These are phyloP conservation scores for Mycena epipterygia DNA, from an alignment of 768 basidiomycete genomes.

Conservation along the genomic window DNA sequence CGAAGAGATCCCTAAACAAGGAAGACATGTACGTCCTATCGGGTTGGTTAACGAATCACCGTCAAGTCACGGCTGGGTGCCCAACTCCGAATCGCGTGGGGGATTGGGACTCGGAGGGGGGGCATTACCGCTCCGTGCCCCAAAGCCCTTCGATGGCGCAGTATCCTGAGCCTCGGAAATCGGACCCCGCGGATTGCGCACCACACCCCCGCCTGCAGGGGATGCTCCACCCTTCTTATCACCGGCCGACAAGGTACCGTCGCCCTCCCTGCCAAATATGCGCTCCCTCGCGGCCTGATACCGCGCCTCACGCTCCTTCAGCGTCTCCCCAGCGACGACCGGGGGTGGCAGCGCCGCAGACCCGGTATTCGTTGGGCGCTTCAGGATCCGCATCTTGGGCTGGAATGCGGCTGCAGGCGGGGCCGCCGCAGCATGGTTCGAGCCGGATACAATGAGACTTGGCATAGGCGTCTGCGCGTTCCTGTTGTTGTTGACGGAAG, in stretches of 20 bases:
- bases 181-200: slow-evolving; percentile 53
- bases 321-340: slow-evolving; percentile 48
- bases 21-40: no score
- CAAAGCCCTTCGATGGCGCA: slow-evolving; percentile 11
- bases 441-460: slow-evolving; percentile 62
- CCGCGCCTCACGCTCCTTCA: slow-evolving; percentile 78
- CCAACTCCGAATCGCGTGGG: background rate
- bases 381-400: slow-evolving; percentile 77
- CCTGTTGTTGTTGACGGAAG: slow-evolving; percentile 44
- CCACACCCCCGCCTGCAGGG: slow-evolving; percentile 28
- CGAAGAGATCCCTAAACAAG: no score
- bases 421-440: slow-evolving; percentile 56
- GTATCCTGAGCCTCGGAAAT: background rate
- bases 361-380: slow-evolving; percentile 64
- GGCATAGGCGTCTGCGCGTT: slow-evolving; percentile 81
- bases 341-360: slow-evolving; percentile 43
- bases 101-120: slow-evolving; percentile 24
- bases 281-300: slow-evolving; percentile 82
- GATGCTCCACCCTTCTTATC: background rate
- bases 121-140: slow-evolving; percentile 3
- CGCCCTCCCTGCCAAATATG: slow-evolving; percentile 67
- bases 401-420: slow-evolving; percentile 71
- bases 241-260: background rate
- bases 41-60: no score
- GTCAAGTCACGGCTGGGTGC: no score